Evolutionary conservation across 2,329 filamentous ascomycete genomes (phyloP).

Genomic region (Thelonectria discophora): DNA sequence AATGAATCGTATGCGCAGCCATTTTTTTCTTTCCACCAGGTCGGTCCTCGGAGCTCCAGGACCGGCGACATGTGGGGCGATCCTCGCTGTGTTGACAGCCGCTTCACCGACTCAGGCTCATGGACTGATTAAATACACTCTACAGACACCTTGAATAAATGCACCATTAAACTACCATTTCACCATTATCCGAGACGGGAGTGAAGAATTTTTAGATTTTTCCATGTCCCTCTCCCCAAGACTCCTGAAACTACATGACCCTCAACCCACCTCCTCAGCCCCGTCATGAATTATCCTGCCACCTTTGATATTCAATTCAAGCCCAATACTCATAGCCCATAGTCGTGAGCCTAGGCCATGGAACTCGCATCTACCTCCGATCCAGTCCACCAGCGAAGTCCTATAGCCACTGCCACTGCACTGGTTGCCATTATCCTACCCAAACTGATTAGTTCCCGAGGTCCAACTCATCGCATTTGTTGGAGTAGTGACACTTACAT

Average conservation of each 20-base stretch:
- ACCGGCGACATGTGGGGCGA: not conserved
- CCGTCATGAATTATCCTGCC: too few relatives aligned
- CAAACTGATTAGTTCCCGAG: slow-evolving; percentile 20
- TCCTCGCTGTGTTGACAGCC: not conserved
- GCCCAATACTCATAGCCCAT: not conserved
- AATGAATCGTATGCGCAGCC: not conserved
- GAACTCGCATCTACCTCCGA: slow-evolving; percentile 12
- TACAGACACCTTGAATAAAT: too few relatives aligned
- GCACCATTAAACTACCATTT: too few relatives aligned
- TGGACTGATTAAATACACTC: too few relatives aligned
- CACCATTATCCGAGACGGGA: too few relatives aligned
- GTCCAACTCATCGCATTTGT: not conserved
- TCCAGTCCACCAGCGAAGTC: slow-evolving; percentile 40
- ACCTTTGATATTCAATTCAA: slow-evolving; percentile 19
- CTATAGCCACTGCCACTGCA: slow-evolving; percentile 38
- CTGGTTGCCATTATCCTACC: slow-evolving; percentile 39
- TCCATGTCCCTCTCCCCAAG: not conserved
- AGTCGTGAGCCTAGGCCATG: not conserved
- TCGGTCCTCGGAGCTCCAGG: not conserved
- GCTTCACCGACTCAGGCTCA: not conserved
- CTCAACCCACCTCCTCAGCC: too few relatives aligned
- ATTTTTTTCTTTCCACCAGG: not conserved
- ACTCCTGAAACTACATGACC: not conserved
- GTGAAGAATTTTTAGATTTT: too few relatives aligned
- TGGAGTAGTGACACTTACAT: slow-evolving; percentile 25